Evolutionary conservation across 1,284 basidiomycete species (phyloP).

Genomic region (Cryptococcus sp.): DNA sequence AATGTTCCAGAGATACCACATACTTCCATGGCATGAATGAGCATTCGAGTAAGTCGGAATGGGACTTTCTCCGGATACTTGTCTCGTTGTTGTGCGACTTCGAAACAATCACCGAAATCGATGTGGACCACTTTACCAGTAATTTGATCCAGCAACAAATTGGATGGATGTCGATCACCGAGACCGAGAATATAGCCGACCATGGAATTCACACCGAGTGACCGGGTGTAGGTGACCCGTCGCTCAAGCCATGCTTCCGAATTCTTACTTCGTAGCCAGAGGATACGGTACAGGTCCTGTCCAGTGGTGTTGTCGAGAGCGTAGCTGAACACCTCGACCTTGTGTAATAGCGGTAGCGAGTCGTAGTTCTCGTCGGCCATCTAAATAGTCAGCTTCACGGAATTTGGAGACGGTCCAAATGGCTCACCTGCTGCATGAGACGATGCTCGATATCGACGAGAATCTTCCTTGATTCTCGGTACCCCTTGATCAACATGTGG

Average conservation of each 20-base stretch:
- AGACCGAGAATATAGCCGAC: constrained; percentile 95
- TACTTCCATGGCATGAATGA: constrained; percentile 99
- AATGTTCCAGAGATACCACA: constrained; percentile 98
- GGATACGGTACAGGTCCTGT: constrained; percentile 95
- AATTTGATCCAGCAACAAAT: constrained; percentile 84
- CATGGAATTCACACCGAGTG: constrained; percentile 93
- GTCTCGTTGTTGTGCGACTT: constrained; percentile 90
- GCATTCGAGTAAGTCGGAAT: constrained; percentile 96
- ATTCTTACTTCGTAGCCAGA: constrained; percentile 92
- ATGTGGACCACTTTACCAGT: constrained; percentile 97
- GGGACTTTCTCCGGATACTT: constrained; percentile 99
- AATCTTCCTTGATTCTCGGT: constrained; percentile 91
- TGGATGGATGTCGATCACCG: constrained; percentile 97
- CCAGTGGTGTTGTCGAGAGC: constrained; percentile 98
- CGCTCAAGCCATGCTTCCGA: constrained; percentile 99
- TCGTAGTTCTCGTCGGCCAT: constrained; percentile 98
- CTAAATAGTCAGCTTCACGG: constrained; percentile 48
- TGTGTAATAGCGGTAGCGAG: constrained; percentile 87
- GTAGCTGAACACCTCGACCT: constrained; percentile 99
- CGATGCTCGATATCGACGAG: constrained; percentile 97
- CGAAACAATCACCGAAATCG: constrained; percentile 93
- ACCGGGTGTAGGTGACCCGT: constrained; percentile 92
- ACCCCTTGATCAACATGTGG: constrained; percentile 96
- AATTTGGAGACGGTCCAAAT: neutral
- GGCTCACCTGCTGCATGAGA: constrained; percentile 83